phyloP scores from a whole-genome alignment of 2,329 filamentous ascomycete species.

The Fusarium succisae region DNA sequence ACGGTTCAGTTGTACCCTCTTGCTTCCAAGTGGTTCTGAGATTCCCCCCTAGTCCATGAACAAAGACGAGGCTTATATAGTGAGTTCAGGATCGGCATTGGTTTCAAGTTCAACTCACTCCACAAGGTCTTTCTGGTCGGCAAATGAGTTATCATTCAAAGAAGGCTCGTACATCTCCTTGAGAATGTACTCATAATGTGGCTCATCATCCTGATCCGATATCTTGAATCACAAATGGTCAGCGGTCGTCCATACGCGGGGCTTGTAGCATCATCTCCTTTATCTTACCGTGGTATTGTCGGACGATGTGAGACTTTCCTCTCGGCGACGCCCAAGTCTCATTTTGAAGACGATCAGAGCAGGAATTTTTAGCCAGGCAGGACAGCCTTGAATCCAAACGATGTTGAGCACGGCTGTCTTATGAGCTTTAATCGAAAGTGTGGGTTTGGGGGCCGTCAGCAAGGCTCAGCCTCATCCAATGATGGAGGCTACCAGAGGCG shows the following conservation, averaged over 20 bases:
- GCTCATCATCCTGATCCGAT: conserved; percentile 4
- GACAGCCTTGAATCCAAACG: background rate
- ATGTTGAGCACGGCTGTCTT: background rate
- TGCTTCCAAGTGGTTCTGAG: conserved; percentile 27
- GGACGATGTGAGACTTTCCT: background rate
- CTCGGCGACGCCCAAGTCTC: conserved; percentile 8
- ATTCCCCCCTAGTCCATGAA: conserved; percentile 30
- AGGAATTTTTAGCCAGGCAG: background rate
- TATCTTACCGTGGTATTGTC: background rate
- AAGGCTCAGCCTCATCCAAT: background rate
- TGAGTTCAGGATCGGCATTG: background rate
- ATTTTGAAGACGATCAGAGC: background rate
- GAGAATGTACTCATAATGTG: conserved; percentile 28
- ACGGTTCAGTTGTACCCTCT: conserved; percentile 20
- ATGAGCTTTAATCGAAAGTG: conserved; percentile 1
- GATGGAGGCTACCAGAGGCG: background rate
- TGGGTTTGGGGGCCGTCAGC: background rate
- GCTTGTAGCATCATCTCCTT: background rate
- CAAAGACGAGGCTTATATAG: conserved; percentile 17
- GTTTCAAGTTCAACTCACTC: conserved; percentile 18
- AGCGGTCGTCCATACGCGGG: background rate
- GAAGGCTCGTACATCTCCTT: conserved; percentile 30
- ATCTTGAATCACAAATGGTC: background rate
- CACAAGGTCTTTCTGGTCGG: conserved; percentile 14
- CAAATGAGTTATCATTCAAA: background rate